These are phyloP conservation scores for Claviceps maximensis DNA, from an alignment of 2,329 filamentous ascomycete species.

Conservation along the genomic window DNA sequence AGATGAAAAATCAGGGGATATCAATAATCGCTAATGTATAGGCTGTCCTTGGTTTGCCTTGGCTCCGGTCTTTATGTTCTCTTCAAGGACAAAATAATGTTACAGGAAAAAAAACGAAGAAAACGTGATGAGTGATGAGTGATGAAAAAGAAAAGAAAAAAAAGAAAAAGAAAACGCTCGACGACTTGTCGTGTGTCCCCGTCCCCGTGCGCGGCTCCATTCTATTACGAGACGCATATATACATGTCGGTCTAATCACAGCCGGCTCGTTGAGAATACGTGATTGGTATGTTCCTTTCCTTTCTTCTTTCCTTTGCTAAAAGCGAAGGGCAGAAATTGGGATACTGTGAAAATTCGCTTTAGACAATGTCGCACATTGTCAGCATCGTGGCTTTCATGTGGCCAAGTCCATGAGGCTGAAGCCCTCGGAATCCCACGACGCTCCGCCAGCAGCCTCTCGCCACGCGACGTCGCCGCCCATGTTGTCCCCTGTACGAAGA, in stretches of 20 bases:
- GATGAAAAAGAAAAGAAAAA: no score
- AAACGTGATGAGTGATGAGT: background rate
- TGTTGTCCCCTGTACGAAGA: conserved; percentile 11
- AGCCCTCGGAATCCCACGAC: conserved; percentile 3
- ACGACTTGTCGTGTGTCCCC: background rate
- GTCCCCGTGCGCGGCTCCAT: no score
- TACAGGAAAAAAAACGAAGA: background rate
- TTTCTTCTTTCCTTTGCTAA: no score
- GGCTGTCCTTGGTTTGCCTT: background rate
- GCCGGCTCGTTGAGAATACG: background rate
- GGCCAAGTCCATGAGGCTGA: conserved; percentile 1
- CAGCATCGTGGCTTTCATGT: background rate
- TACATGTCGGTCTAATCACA: background rate
- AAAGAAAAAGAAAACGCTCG: background rate
- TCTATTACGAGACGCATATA: no score
- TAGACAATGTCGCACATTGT: background rate
- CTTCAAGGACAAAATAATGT: background rate
- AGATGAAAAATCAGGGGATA: background rate
- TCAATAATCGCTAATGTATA: background rate
- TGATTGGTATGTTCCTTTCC: no score
- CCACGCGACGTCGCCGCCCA: conserved; percentile 8
- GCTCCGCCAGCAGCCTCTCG: conserved; percentile 9
- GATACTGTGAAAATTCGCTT: background rate
- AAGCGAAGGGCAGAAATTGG: no score
- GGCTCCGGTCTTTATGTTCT: background rate